Conservation (phyloP, 129 eudicot species). For the Ambrosia artemisiifolia region DNA sequence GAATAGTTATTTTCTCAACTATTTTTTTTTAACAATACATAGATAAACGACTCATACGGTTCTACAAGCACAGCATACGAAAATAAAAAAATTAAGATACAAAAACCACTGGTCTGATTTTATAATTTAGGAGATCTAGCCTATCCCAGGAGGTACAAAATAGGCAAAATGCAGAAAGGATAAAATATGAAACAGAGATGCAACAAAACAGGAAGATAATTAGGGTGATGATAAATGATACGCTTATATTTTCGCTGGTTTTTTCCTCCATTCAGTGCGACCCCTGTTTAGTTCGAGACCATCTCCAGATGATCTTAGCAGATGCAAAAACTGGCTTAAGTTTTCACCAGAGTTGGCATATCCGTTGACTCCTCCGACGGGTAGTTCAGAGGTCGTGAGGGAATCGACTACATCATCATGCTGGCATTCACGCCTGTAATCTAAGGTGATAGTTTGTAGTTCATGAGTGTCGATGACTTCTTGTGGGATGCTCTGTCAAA, state of each 20-base stretch:
- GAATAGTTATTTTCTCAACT: not conserved
- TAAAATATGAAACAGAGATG: not conserved
- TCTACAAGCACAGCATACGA: constrained; percentile 12
- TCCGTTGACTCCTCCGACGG: constrained; percentile 48
- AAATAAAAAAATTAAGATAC: not conserved
- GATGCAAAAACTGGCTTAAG: constrained; percentile 57
- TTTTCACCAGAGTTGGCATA: constrained; percentile 34
- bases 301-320: constrained; percentile 60
- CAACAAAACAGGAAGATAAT: constrained; percentile 1
- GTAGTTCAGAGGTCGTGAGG: constrained; percentile 60
- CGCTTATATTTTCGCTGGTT: constrained; percentile 41
- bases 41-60: constrained; percentile 1
- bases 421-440: constrained; percentile 89
- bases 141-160: constrained; percentile 17
- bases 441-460: constrained; percentile 81
- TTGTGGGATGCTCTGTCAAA: constrained; percentile 81
- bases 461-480: constrained; percentile 82
- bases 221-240: not conserved
- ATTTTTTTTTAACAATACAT: not conserved
- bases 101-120: not conserved
- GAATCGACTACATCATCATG: constrained; percentile 86
- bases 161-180: not conserved
- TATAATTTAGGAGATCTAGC: constrained; percentile 2
- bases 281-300: constrained; percentile 80
- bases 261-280: constrained; percentile 87